Evolutionary conservation across 441 rosid species (phyloP).

Genomic region (Breynia disticha): DNA sequence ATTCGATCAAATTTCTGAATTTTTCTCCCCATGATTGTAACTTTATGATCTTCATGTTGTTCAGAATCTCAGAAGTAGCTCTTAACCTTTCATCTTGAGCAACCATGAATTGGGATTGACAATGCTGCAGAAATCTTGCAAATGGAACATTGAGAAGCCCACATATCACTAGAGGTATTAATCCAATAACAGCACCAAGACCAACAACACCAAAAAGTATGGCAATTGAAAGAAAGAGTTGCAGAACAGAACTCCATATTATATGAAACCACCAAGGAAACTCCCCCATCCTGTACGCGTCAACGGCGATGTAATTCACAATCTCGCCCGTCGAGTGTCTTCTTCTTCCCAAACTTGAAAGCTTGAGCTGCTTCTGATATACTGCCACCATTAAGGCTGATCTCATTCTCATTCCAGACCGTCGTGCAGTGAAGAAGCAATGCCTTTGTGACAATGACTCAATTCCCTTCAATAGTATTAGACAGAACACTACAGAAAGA

Average conservation of each 20-base stretch:
- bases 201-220: slow-evolving; percentile 65
- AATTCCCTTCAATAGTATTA: slow-evolving; percentile 46
- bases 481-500: slow-evolving; percentile 44
- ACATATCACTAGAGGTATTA: slow-evolving; percentile 53
- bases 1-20: slow-evolving; percentile 56
- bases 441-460: slow-evolving; percentile 82
- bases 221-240: slow-evolving; percentile 53
- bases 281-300: slow-evolving; percentile 89
- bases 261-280: slow-evolving; percentile 83
- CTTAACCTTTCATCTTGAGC: slow-evolving; percentile 71
- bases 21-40: slow-evolving; percentile 88
- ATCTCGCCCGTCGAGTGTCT: slow-evolving; percentile 84
- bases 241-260: slow-evolving; percentile 50
- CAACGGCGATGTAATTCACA: slow-evolving; percentile 70
- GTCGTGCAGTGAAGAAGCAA: slow-evolving; percentile 55
- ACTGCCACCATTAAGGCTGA: slow-evolving; percentile 83
- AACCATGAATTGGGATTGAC: slow-evolving; percentile 63
- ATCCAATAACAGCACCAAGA: slow-evolving; percentile 59
- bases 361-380: slow-evolving; percentile 67
- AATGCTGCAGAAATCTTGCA: slow-evolving; percentile 60
- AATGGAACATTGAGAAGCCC: slow-evolving; percentile 68
- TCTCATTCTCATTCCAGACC: slow-evolving; percentile 83
- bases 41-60: slow-evolving; percentile 83
- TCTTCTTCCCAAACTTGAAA: slow-evolving; percentile 60
- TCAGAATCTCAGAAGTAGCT: slow-evolving; percentile 72